Conservation (phyloP, 805 yeast species). For the Yarrowia sp. region DNA sequence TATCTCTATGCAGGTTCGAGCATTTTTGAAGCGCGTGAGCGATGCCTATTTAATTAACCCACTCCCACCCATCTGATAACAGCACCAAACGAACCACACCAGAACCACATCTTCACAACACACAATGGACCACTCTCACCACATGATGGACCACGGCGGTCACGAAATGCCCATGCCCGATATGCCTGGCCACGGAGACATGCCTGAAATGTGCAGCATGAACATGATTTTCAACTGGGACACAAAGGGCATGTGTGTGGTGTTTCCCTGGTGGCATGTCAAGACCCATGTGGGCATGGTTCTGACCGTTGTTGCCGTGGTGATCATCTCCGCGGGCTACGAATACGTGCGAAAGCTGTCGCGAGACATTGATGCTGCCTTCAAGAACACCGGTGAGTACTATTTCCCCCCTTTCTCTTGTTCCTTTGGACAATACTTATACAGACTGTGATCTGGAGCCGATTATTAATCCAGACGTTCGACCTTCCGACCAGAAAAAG, state of each 20-base stretch:
- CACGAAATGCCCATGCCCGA: conserved; percentile 38
- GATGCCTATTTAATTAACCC: conserved; percentile 6
- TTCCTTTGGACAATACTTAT: conserved; percentile 7
- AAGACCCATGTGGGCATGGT: conserved; percentile 59
- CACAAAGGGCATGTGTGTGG: conserved; percentile 72
- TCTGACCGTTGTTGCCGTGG: conserved; percentile 59
- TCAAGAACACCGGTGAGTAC: conserved; percentile 21
- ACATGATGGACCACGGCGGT: conserved; percentile 27
- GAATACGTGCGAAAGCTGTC: conserved; percentile 59
- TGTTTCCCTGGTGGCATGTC: conserved; percentile 84
- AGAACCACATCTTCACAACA: not conserved
- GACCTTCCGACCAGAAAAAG: conserved; percentile 26
- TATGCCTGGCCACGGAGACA: conserved; percentile 41
- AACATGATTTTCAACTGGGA: conserved; percentile 81
- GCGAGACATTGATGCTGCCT: conserved; percentile 40
- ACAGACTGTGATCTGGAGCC: conserved; percentile 36
- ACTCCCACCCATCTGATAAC: conserved; percentile 20
- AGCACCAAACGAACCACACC: not conserved
- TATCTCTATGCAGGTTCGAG: conserved; percentile 14
- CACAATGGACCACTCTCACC: conserved; percentile 34
- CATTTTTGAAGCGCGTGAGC: conserved; percentile 1
- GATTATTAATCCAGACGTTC: conserved; percentile 14
- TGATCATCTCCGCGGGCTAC: conserved; percentile 61
- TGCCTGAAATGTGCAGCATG: conserved; percentile 39
- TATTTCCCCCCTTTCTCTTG: not conserved